Evolutionary conservation across 495 filamentous ascomycete genomes (phyloP), one percentile per base, ranked within the genome.

Genomic region (Parathielavia hyrcaniae): DNA sequence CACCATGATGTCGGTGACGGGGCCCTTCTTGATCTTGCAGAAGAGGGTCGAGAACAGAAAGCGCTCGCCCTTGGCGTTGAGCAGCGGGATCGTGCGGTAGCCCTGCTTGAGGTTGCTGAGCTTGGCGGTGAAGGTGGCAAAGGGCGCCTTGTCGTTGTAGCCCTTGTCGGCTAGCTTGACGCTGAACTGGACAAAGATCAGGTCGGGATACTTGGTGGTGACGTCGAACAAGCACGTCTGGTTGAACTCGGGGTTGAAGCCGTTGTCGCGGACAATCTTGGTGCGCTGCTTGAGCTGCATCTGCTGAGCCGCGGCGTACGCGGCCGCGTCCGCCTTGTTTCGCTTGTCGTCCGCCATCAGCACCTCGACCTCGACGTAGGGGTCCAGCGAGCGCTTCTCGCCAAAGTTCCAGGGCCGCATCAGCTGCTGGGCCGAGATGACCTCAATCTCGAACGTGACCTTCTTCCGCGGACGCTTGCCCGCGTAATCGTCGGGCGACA

Each of bases 1-100:
- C 43, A 80, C 69, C 63, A 83, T 81, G 55, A 81, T 69, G 44
- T 75, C 76, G 4, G 73, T 76, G n/a, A 77, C 68, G n/a, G 76
- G 77, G 23, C 75, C 74, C 43, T 83, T 90, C 55, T 83, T 82
- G 70, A 97, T 88, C 57, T 82, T 83, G 71, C 90, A 93, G 73
- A 98, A 96, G 36, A 98, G 74, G 0, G 89, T 95, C n/a, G 93
- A 95, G 71, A 95, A 95, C 22, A 95, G 77, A 68, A 90, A 97
- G 60, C 88, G 89, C 55, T 97, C 90, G 52, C 92, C 93, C 56
- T 89, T 87, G 45, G 80, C 78, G 70, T 96, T 88, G 64, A 85
- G 86, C n/a, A 98, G 78, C n/a, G 92, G 93, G 40, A 98, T 79
- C 62, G 96, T 95, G 50, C 92, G 92, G 65, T 95, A 98, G n/a